These are phyloP conservation scores for Sugiyamaella qingdaonensis DNA, from an alignment of 805 yeast species.

Conservation along the genomic window DNA sequence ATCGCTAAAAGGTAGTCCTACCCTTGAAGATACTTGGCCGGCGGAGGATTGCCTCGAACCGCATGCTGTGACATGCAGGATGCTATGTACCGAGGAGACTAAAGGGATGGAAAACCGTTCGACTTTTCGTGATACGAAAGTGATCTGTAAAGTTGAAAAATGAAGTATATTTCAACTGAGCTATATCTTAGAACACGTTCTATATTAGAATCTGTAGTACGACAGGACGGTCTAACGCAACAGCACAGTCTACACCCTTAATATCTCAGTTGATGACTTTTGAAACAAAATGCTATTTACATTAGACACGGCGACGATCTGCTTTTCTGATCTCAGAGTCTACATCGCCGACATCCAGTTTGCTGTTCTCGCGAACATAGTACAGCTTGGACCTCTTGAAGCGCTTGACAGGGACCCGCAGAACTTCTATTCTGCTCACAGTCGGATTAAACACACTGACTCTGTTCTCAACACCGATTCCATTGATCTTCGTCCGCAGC, in stretches of 20 bases:
- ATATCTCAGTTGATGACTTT: no score
- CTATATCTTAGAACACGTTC: no score
- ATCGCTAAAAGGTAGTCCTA: background rate
- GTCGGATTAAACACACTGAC: conserved; percentile 79
- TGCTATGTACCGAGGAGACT: background rate
- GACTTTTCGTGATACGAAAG: no score
- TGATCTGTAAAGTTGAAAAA: no score
- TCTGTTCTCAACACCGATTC: conserved; percentile 80
- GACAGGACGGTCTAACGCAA: no score
- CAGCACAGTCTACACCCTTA: no score
- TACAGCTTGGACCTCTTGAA: conserved; percentile 81
- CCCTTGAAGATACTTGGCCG: conserved; percentile 9
- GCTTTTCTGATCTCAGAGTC: conserved; percentile 33
- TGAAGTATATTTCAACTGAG: no score
- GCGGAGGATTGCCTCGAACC: background rate
- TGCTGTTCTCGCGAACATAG: conserved; percentile 66
- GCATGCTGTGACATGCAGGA: background rate
- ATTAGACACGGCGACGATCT: conserved; percentile 20
- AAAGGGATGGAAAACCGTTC: no score
- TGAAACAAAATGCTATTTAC: conserved; percentile 2
- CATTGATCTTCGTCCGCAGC: conserved; percentile 75
- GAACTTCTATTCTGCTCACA: conserved; percentile 68
- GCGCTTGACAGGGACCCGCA: conserved; percentile 68
- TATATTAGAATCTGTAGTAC: no score
- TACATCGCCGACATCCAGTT: conserved; percentile 36